phyloP scores from a whole-genome alignment of 352 stramenopile genomes.

The Pythium phragmiticola region DNA sequence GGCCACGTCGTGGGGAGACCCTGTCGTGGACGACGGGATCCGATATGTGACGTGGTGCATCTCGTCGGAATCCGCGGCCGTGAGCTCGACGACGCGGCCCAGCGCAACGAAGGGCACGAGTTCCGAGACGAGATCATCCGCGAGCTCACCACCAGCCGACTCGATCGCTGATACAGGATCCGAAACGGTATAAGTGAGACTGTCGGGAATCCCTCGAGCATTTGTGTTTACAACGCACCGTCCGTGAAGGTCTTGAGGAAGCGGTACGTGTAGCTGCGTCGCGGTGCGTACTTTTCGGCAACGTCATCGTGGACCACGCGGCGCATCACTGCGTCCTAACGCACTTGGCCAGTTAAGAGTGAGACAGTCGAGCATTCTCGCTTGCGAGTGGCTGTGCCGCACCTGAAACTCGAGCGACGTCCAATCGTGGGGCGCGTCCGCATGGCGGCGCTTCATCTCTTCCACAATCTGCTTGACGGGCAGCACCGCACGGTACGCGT shows the following conservation, averaged over 20 bases:
- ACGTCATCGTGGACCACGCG: slow-evolving; percentile 53
- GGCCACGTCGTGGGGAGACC: slow-evolving; percentile 18
- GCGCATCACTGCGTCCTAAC: slow-evolving; percentile 50
- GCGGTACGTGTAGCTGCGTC: slow-evolving; percentile 60
- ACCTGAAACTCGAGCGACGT: slow-evolving; percentile 61
- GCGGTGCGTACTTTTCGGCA: slow-evolving; percentile 58
- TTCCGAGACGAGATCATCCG: slow-evolving; percentile 50
- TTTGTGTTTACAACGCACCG: slow-evolving; percentile 28
- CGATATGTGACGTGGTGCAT: slow-evolving; percentile 79
- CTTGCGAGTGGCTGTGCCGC: background rate
- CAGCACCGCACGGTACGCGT: slow-evolving; percentile 66
- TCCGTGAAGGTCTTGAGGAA: slow-evolving; percentile 70
- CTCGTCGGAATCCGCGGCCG: slow-evolving; percentile 39
- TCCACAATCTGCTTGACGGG: slow-evolving; percentile 45
- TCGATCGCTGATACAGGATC: slow-evolving; percentile 50
- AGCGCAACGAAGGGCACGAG: slow-evolving; percentile 62
- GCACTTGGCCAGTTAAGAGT: background rate
- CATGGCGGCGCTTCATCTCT: slow-evolving; percentile 35
- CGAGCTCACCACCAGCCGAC: slow-evolving; percentile 33
- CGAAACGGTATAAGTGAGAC: background rate
- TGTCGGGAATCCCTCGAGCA: background rate
- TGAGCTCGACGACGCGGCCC: slow-evolving; percentile 30
- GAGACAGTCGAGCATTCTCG: background rate
- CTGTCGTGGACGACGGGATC: slow-evolving; percentile 19
- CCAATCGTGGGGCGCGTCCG: slow-evolving; percentile 30